Conservation (phyloP, 140 eudicot species). For the Bidens hawaiensis region DNA sequence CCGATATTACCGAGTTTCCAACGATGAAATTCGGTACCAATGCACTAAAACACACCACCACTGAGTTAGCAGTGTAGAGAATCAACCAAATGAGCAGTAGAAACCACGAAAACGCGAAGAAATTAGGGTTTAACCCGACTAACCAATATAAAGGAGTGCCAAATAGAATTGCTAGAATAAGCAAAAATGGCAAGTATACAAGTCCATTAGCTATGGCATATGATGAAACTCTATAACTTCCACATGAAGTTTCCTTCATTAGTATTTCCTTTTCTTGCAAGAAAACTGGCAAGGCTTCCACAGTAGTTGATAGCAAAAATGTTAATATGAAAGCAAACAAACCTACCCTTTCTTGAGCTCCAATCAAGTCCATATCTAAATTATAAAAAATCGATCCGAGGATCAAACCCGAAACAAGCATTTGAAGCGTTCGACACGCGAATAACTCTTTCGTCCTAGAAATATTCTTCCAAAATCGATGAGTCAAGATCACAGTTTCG, state of each 20-base stretch:
- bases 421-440: constrained; percentile 65
- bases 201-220: constrained; percentile 86
- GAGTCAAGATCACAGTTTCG: constrained; percentile 65
- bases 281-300: constrained; percentile 91
- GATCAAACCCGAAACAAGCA: constrained; percentile 69
- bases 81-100: constrained; percentile 75
- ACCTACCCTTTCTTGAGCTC: constrained; percentile 85
- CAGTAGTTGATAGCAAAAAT: constrained; percentile 69
- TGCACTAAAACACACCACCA: constrained; percentile 92
- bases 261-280: constrained; percentile 92
- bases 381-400: constrained; percentile 83
- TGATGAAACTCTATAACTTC: constrained; percentile 89
- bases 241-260: constrained; percentile 87
- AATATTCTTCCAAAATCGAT: constrained; percentile 72
- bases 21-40: constrained; percentile 89
- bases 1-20: constrained; percentile 83
- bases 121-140: constrained; percentile 61
- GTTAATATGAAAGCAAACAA: constrained; percentile 84
- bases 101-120: constrained; percentile 58
- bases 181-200: constrained; percentile 85
- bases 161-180: constrained; percentile 60
- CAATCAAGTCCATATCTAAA: constrained; percentile 58
- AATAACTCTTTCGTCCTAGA: constrained; percentile 80
- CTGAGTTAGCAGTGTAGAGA: constrained; percentile 94
- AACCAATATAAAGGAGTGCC: constrained; percentile 81